Evolutionary conservation across 495 filamentous ascomycete genomes (phyloP), one percentile per base, ranked within the genome.

Genomic region (Geopyxis carbonaria): DNA sequence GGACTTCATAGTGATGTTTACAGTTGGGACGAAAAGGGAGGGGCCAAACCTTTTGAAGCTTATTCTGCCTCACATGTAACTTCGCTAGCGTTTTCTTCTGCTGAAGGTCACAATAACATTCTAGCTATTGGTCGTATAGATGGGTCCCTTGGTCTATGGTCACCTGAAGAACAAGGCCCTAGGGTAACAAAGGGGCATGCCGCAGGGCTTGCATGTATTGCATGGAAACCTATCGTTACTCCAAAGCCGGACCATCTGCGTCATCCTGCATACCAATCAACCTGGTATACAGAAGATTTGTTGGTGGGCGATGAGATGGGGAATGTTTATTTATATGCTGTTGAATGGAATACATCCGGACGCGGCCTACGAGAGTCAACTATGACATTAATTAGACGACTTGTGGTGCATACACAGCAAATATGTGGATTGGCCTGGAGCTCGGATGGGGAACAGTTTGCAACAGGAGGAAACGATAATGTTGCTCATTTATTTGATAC

Each of bases 351-450:
- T 6, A 22, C 64, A 28, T 30, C 59, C 28, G 62, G 38, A 70
- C 69, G 43, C 89, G 83, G 83, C 65, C 68, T 22, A 82, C 23
- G 21, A n/a, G 23, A 44, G 22, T 38, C 87, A 10, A 62, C 73
- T 7, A 76, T 93, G 66, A 80, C 68, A 1, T 60, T 93, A 18
- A 58, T 92, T 27, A 78, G 75, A 9, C 73, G 76, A 45, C 77
- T 95, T 40, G 64, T 64, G 4, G 72, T 82, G 2, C 91, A 97
- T 60, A 71, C 64, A 5, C 85, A 94, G 56, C 86, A 94, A 50
- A 75, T 97, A 16, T 97, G 89, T 56, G 86, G 89, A 3, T 64
- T 97, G 9, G 67, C 83, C 1, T 97, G 89, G 84, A 92, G 82
- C 2, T 63, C 62, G 20, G 72, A 82, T 50, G 80, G 82, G 1